Percentiles rank a stretch among this genome's conserved stretches.
These are phyloP conservation scores for Rhododendron ferrugineum DNA, from an alignment of 148 eudicot genomes.

Conservation along the genomic window DNA sequence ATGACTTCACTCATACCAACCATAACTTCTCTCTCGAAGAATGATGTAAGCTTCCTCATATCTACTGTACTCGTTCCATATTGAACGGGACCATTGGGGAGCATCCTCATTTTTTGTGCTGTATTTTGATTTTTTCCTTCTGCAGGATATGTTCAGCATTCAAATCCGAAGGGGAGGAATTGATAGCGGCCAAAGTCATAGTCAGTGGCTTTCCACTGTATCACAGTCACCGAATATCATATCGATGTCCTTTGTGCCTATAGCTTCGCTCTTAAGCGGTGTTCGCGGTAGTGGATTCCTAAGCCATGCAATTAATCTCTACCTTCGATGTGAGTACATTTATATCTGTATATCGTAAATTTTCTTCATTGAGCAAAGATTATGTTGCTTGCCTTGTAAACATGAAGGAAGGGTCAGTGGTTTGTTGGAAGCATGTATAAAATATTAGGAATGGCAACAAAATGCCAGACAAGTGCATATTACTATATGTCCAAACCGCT, in stretches of 20 bases:
- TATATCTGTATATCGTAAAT: neutral
- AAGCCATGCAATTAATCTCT: constrained; percentile 91
- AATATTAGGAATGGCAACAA: constrained; percentile 1
- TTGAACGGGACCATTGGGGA: neutral
- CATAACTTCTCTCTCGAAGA: constrained; percentile 47
- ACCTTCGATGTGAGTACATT: constrained; percentile 78
- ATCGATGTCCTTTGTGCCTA: constrained; percentile 93
- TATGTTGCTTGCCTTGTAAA: neutral
- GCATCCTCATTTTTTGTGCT: neutral
- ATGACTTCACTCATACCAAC: constrained; percentile 44
- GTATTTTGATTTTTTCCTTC: neutral
- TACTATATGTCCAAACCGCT: neutral
- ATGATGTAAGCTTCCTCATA: constrained; percentile 45
- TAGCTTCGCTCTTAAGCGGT: constrained; percentile 73
- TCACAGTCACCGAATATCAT: constrained; percentile 70
- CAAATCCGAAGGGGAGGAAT: constrained; percentile 72
- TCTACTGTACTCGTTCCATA: no score
- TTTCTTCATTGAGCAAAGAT: neutral
- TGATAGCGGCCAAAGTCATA: constrained; percentile 67
- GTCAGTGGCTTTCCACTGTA: constrained; percentile 79
- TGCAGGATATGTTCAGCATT: constrained; percentile 74
- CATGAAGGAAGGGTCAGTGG: neutral
- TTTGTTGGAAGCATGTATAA: neutral
- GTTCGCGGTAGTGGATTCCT: constrained; percentile 90
- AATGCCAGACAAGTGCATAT: neutral